phyloP scores from a whole-genome alignment of 257 asterid genomes.

The Penstemon barbatus region DNA sequence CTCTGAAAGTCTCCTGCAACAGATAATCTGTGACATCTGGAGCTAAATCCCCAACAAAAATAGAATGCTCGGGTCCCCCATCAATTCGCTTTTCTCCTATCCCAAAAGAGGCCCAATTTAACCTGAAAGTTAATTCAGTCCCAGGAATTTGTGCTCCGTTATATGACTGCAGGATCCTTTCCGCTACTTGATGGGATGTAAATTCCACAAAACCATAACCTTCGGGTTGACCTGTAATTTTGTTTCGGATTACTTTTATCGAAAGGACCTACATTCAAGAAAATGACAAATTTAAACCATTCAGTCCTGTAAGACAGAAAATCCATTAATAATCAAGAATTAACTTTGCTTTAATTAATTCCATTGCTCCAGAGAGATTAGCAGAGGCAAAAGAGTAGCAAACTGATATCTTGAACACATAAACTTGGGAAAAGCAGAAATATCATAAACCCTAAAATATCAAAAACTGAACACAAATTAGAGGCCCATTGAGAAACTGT shows the following conservation, averaged over 20 bases:
- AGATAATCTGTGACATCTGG: slow-evolving; percentile 96
- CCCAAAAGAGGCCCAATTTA: slow-evolving; percentile 99
- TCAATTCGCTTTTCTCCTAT: slow-evolving; percentile 79
- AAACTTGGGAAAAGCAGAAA: slow-evolving; percentile 2
- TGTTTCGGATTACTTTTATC: slow-evolving; percentile 85
- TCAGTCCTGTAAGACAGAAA: slow-evolving; percentile 11
- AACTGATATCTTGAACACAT: neutral
- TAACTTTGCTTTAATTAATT: slow-evolving; percentile 2
- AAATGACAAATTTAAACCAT: slow-evolving; percentile 3
- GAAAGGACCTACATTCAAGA: slow-evolving; percentile 72
- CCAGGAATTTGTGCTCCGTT: slow-evolving; percentile 96
- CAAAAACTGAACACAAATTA: neutral
- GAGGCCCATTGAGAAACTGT: neutral
- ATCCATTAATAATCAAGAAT: neutral
- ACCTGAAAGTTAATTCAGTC: slow-evolving; percentile 88
- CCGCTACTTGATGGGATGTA: slow-evolving; percentile 77
- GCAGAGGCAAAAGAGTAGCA: neutral
- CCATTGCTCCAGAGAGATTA: neutral
- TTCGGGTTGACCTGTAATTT: slow-evolving; percentile 88
- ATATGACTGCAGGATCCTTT: slow-evolving; percentile 74
- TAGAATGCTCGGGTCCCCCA: slow-evolving; percentile 92
- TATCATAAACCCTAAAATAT: slow-evolving; percentile 11
- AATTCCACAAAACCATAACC: slow-evolving; percentile 97
- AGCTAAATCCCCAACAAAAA: slow-evolving; percentile 96
- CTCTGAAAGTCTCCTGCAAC: slow-evolving; percentile 90